A percentile compares a stretch with the other conserved stretches of the same genome.
Evolutionary conservation across 1,139 yeast species (phyloP).

Genomic region (Blastobotrys proliferans): DNA sequence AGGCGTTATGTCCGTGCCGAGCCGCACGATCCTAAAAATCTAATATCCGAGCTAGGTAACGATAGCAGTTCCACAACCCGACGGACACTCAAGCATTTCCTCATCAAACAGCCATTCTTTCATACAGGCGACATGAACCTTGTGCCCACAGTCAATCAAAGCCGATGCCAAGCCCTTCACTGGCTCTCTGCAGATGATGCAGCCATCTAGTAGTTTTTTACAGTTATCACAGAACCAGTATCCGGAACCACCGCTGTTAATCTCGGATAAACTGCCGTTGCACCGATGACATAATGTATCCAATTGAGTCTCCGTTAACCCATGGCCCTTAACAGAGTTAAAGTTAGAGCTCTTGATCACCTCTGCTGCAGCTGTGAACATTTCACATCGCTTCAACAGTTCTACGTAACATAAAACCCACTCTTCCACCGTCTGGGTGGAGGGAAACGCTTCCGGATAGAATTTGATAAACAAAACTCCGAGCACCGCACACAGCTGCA

Average conservation of each 20-base stretch:
- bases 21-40: background rate
- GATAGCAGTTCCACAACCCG: slow-evolving; percentile 51
- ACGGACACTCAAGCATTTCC: slow-evolving; percentile 71
- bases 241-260: slow-evolving; percentile 55
- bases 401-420: slow-evolving; percentile 60
- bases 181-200: slow-evolving; percentile 79
- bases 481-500: slow-evolving; percentile 58
- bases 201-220: slow-evolving; percentile 53
- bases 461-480: slow-evolving; percentile 51
- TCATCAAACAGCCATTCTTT: slow-evolving; percentile 70
- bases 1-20: background rate
- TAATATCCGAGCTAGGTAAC: slow-evolving; percentile 1
- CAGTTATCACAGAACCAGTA: slow-evolving; percentile 82
- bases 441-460: slow-evolving; percentile 33
- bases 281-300: slow-evolving; percentile 70
- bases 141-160: slow-evolving; percentile 78
- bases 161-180: slow-evolving; percentile 67
- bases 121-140: slow-evolving; percentile 80
- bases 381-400: slow-evolving; percentile 47
- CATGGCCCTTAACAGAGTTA: slow-evolving; percentile 43
- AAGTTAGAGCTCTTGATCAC: slow-evolving; percentile 47
- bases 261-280: slow-evolving; percentile 45
- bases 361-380: slow-evolving; percentile 57
- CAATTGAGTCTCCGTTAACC: slow-evolving; percentile 53
- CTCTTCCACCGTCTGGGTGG: slow-evolving; percentile 22